Percentiles rank a stretch among this genome's conserved stretches.
These are phyloP conservation scores for Microdochium bolleyi DNA, from an alignment of 2,329 filamentous ascomycete species.

Conservation along the genomic window DNA sequence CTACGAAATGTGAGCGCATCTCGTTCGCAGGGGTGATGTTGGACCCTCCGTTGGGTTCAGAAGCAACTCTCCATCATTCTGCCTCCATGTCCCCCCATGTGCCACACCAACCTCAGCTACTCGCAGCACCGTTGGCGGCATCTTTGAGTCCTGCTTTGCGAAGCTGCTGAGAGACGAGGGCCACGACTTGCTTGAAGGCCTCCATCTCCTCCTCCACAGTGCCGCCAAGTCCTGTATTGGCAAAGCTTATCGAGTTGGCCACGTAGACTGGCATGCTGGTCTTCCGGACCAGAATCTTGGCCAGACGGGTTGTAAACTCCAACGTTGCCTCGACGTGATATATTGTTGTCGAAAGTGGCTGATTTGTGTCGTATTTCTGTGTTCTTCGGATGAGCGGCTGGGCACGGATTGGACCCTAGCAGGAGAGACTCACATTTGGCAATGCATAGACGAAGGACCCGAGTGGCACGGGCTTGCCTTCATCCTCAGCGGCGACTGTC, in stretches of 20 bases:
- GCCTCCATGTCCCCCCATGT: too few relatives aligned
- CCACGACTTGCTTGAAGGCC: slow-evolving; percentile 67
- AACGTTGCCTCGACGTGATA: slow-evolving; percentile 68
- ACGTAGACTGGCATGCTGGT: slow-evolving; percentile 77
- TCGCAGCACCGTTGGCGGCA: neutral
- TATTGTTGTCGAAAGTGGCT: slow-evolving; percentile 70
- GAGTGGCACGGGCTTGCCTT: slow-evolving; percentile 46
- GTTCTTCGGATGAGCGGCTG: slow-evolving; percentile 1
- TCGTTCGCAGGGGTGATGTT: too few relatives aligned
- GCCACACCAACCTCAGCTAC: neutral
- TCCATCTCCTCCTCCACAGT: slow-evolving; percentile 93
- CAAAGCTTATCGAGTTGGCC: slow-evolving; percentile 77
- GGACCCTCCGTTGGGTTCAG: too few relatives aligned
- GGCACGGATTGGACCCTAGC: neutral
- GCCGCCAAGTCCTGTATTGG: slow-evolving; percentile 65
- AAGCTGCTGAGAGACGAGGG: slow-evolving; percentile 55
- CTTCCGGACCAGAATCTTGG: slow-evolving; percentile 72
- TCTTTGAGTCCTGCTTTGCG: neutral
- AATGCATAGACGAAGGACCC: slow-evolving; percentile 93
- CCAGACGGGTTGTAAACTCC: slow-evolving; percentile 80
- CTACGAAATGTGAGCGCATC: too few relatives aligned
- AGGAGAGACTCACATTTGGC: slow-evolving; percentile 60
- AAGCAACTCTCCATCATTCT: too few relatives aligned
- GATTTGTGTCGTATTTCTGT: slow-evolving; percentile 43
- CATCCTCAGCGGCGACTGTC: slow-evolving; percentile 45